Conservation (phyloP, 495 filamentous ascomycete genomes). For the Thozetella sp. region DNA sequence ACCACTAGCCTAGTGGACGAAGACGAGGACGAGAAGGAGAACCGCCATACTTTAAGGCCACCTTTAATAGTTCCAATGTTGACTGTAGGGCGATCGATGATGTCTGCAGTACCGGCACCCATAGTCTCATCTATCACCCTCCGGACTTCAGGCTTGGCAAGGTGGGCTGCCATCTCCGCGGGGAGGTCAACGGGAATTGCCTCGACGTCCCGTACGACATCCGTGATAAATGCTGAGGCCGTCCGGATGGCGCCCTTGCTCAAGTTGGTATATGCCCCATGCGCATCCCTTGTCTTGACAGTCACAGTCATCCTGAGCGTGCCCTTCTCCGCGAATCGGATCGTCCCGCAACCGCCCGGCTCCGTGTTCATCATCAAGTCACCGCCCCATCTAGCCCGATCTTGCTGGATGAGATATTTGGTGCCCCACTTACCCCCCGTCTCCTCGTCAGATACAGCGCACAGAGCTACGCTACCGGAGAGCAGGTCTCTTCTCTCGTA, state of each 20-base stretch:
- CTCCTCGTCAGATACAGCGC: background rate
- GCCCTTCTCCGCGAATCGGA: background rate
- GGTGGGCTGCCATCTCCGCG: background rate
- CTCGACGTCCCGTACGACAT: background rate
- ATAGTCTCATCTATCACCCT: background rate
- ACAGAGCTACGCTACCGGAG: background rate
- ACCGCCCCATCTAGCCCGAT: background rate
- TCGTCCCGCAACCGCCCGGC: background rate
- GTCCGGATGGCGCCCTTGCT: background rate
- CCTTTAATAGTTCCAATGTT: background rate
- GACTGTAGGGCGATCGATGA: background rate
- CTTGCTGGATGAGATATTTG: background rate
- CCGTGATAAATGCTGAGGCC: background rate
- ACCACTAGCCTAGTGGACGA: background rate
- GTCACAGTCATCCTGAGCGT: background rate
- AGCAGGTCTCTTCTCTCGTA: background rate
- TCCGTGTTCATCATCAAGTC: background rate
- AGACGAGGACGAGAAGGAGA: background rate
- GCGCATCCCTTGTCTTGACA: background rate
- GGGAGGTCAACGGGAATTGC: background rate
- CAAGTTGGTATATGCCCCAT: background rate
- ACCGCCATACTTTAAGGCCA: background rate
- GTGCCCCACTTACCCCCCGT: background rate
- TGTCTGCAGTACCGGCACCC: background rate
- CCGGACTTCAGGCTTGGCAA: background rate